phyloP scores from a whole-genome alignment of 2,329 filamentous ascomycete genomes.

The Fusarium buxicola region DNA sequence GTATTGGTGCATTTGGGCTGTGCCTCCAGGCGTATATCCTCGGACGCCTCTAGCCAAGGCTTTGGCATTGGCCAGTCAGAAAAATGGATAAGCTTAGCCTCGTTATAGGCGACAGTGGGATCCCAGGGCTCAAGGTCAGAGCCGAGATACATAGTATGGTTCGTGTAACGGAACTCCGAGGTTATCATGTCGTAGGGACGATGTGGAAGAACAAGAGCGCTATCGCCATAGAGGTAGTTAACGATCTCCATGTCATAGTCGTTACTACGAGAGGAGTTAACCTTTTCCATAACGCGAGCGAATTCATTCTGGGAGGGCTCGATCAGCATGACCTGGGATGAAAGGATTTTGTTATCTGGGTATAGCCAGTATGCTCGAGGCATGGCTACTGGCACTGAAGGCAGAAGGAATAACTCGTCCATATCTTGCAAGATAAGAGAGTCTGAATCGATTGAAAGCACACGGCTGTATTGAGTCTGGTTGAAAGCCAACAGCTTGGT shows the following conservation, averaged over 20 bases:
- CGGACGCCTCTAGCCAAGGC: slow-evolving; percentile 54
- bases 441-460: slow-evolving; percentile 70
- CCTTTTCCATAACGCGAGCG: slow-evolving; percentile 46
- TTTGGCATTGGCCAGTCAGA: slow-evolving; percentile 79
- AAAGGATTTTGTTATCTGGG: slow-evolving; percentile 64
- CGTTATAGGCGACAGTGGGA: slow-evolving; percentile 60
- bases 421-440: slow-evolving; percentile 69
- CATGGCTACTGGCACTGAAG: slow-evolving; percentile 71
- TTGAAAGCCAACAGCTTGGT: slow-evolving; percentile 78
- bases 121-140: slow-evolving; percentile 67
- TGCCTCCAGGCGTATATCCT: slow-evolving; percentile 8
- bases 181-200: slow-evolving; percentile 70
- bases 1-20: slow-evolving; percentile 56
- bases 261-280: slow-evolving; percentile 39
- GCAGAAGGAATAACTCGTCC: slow-evolving; percentile 78
- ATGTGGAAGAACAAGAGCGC: slow-evolving; percentile 72
- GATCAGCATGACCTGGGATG: slow-evolving; percentile 69
- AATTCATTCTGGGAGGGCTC: slow-evolving; percentile 67
- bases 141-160: slow-evolving; percentile 59
- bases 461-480: slow-evolving; percentile 67
- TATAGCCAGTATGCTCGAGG: slow-evolving; percentile 78
- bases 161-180: slow-evolving; percentile 68
- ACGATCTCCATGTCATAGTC: slow-evolving; percentile 76
- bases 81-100: slow-evolving; percentile 77
- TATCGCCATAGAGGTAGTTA: slow-evolving; percentile 70